Base-by-base conservation (phyloP, 805 yeast genomes). In the Starmerella khaoyaiensis region DNA sequence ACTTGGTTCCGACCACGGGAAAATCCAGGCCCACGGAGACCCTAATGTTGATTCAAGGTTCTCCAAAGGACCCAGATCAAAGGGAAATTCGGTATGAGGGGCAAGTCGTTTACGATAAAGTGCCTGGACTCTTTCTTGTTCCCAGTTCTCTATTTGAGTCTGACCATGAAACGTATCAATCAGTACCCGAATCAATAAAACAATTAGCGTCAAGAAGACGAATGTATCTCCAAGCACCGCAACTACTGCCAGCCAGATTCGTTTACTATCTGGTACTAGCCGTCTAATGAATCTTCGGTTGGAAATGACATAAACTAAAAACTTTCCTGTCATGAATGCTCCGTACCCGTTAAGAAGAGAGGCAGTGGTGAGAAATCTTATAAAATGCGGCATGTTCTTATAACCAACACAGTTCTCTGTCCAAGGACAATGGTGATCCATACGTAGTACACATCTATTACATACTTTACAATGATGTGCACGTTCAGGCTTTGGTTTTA, bases 81-180 rank as follows among this genome's bases (percentile, higher is more conserved):
- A 87, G 0, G 97, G 97, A 55, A 90, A 87, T 1, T 79, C 69
- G 14, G 37, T 49, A 3, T 44, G 28, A 2, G 45, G 45, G 7
- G 39, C 39, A 21, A 57, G 35, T 21, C 43, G 45, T 6, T 59
- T 49, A 14, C 70, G 65, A 40, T 74, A 69, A 45, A 79, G 79
- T 3, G 74, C 61, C 36, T 74, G 83, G 2, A 82, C 64, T 47
- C 97, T 67, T 47, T 90, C 97, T 57, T 64, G 57, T 51, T 87
- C 97, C 98, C 98, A 87, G 2, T 69, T 63, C 59, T 87, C 98
- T 36, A 87, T 86, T 54, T 82, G 93, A 1, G 96, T 76, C 69
- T 71, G 76, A 19, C 95, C 94, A 21, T 64, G 58, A 35, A 70
- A 54, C 1, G 69, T 45, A 51, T 74, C 73, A 27, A 63, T 55